Percentiles rank a stretch among this genome's conserved stretches.
Evolutionary conservation across 2,329 filamentous ascomycete species (phyloP).

Genomic region (Coleophoma cylindrospora): DNA sequence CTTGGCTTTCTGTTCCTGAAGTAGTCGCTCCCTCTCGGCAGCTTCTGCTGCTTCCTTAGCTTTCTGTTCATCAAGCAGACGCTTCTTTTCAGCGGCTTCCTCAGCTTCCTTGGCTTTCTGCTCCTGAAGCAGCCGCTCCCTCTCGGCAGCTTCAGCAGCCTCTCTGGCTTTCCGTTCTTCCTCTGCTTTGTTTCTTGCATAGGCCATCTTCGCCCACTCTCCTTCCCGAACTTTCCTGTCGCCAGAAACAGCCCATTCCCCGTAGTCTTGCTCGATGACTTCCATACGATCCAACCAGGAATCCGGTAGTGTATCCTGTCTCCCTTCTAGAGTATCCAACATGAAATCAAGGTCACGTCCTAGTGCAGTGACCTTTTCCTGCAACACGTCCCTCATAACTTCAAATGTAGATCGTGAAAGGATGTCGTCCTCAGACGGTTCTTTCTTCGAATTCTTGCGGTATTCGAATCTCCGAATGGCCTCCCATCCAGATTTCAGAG

Average conservation of each 20-base stretch:
- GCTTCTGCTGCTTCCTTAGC: slow-evolving; percentile 14
- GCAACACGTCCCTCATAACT: slow-evolving; percentile 58
- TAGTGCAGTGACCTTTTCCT: slow-evolving; percentile 62
- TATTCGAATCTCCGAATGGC: slow-evolving; percentile 39
- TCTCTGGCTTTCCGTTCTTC: slow-evolving; percentile 18
- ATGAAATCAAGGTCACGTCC: slow-evolving; percentile 76
- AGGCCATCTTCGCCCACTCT: slow-evolving; percentile 39
- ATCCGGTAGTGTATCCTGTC: slow-evolving; percentile 78
- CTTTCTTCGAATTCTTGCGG: slow-evolving; percentile 2
- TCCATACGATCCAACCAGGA: slow-evolving; percentile 87
- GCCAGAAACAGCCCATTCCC: slow-evolving; percentile 74
- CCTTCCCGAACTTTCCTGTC: slow-evolving; percentile 69
- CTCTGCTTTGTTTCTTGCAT: slow-evolving; percentile 20
- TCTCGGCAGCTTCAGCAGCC: slow-evolving; percentile 6
- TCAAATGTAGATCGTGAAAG: slow-evolving; percentile 38
- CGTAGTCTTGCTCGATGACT: slow-evolving; percentile 69
- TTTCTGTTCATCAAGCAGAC: neutral
- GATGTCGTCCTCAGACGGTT: slow-evolving; percentile 2
- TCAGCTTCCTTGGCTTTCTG: slow-evolving; percentile 7
- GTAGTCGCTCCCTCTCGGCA: slow-evolving; percentile 1
- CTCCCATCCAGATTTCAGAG: slow-evolving; percentile 63
- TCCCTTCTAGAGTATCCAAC: slow-evolving; percentile 81
- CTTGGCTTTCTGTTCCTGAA: slow-evolving; percentile 1
- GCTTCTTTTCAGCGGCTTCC: slow-evolving; percentile 3
- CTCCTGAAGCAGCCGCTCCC: slow-evolving; percentile 1